Evolutionary conservation across 371 early-diverging fungal genomes (phyloP).

Genomic region (Umbelopsis sp.): DNA sequence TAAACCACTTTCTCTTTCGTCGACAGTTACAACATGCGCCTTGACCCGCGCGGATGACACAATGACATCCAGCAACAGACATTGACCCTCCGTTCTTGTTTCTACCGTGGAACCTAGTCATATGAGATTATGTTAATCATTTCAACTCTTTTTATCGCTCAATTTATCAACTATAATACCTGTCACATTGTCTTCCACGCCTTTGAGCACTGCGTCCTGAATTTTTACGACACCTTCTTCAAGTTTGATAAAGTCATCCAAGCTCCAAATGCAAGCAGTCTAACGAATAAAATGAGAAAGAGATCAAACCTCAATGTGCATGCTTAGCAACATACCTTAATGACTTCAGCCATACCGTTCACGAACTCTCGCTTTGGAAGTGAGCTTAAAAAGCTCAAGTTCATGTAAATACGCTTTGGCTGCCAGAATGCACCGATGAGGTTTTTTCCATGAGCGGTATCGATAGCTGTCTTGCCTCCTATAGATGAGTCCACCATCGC

Average conservation of each 20-base stretch:
- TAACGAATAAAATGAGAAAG: slow-evolving; percentile 12
- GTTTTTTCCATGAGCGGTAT: slow-evolving; percentile 92
- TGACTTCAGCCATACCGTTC: slow-evolving; percentile 96
- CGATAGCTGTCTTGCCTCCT: slow-evolving; percentile 96
- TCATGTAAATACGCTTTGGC: slow-evolving; percentile 87
- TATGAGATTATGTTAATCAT: not conserved
- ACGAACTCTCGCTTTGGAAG: slow-evolving; percentile 88
- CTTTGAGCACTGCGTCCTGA: slow-evolving; percentile 54
- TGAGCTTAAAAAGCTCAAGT: slow-evolving; percentile 77
- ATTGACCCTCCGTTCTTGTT: slow-evolving; percentile 52
- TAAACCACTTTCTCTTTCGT: slow-evolving; percentile 91
- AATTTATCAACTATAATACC: not conserved
- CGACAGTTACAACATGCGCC: slow-evolving; percentile 89
- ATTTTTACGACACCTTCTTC: slow-evolving; percentile 76
- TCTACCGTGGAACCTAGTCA: slow-evolving; percentile 43
- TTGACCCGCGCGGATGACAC: slow-evolving; percentile 86
- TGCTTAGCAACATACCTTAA: slow-evolving; percentile 59
- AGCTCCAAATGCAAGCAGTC: slow-evolving; percentile 90
- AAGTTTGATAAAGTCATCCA: slow-evolving; percentile 78
- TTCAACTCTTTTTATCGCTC: not conserved
- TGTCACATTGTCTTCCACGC: not conserved
- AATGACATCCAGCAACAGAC: slow-evolving; percentile 75
- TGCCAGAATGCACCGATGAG: slow-evolving; percentile 97
- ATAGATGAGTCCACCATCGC: slow-evolving; percentile 97
- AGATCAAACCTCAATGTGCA: not conserved